Evolutionary conservation across 345 rosid species (phyloP), one percentile per base, ranked within the genome.

Genomic region (Hibiscus syriacus): DNA sequence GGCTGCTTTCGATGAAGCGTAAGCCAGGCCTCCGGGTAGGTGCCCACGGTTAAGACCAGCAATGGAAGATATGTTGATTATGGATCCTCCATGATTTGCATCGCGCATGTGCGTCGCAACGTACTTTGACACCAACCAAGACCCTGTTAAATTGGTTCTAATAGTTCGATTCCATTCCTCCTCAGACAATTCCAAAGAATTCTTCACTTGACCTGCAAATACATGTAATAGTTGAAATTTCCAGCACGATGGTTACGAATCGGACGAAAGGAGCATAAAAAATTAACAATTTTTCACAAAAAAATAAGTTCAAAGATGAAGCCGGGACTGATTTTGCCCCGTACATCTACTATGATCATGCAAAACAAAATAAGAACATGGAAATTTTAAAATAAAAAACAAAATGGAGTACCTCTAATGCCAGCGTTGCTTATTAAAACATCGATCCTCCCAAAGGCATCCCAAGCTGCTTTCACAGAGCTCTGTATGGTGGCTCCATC

Each of bases 381-480:
- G n/a, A n/a, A n/a, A n/a, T n/a, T n/a, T n/a, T n/a, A n/a, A n/a
- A n/a, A n/a, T n/a, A n/a, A n/a, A n/a, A n/a, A n/a, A n/a, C n/a
- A n/a, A n/a, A n/a, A n/a, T n/a, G n/a, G n/a, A 23, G 13, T 73
- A 80, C 95, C 95, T 76, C 90, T 77, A 39, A 86, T 56, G 16
- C 97, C 97, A 0, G 98, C 97, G 45, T 90, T 92, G 56, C 90
- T 90, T 53, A 92, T 67, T 79, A 92, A 72, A 4, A 73, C 86
- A 68, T 92, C 86, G 62, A 92, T 87, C 60, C 74, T 84, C 32
- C 95, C 96, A 58, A 88, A 92, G 30, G 90, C 77, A 9, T 74
- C 81, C 98, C 97, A 90, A 62, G 90, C 95, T 45, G 32, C 38
- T 58, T 78, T 66, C 16, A 85, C 82, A 20, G 86, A 75, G 14